Evolutionary conservation across 352 stramenopile genomes (phyloP).

Genomic region (Globisporangium takayamanum): DNA sequence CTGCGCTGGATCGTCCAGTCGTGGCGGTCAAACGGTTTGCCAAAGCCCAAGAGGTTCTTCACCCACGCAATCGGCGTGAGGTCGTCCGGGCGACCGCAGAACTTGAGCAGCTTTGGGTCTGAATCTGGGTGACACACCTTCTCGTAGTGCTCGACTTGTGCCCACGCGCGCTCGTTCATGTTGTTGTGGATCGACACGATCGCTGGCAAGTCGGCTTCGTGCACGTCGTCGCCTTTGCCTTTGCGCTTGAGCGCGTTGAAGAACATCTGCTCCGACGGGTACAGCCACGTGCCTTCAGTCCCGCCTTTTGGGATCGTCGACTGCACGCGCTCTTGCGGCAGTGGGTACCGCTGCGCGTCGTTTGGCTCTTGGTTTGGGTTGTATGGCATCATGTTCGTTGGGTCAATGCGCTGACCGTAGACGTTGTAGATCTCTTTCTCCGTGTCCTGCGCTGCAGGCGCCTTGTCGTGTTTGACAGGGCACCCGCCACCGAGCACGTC

Average conservation of each 20-base stretch:
- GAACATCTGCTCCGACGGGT: slow-evolving; percentile 99
- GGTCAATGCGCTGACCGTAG: slow-evolving; percentile 95
- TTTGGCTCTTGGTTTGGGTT: slow-evolving; percentile 94
- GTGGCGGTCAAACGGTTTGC: slow-evolving; percentile 95
- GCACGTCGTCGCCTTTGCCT: slow-evolving; percentile 95
- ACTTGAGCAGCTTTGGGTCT: slow-evolving; percentile 93
- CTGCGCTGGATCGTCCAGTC: slow-evolving; percentile 96
- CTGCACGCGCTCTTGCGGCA: slow-evolving; percentile 91
- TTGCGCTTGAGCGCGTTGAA: slow-evolving; percentile 98
- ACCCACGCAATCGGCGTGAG: slow-evolving; percentile 92
- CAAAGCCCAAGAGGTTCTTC: slow-evolving; percentile 85
- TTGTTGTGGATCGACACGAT: slow-evolving; percentile 99
- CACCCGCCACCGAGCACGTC: slow-evolving; percentile 36
- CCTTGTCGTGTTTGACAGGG: slow-evolving; percentile 38
- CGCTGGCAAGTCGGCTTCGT: slow-evolving; percentile 89
- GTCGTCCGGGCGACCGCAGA: slow-evolving; percentile 94
- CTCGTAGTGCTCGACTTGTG: slow-evolving; percentile 97
- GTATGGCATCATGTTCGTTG: slow-evolving; percentile 98
- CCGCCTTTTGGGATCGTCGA: slow-evolving; percentile 96
- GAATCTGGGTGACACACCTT: slow-evolving; percentile 74
- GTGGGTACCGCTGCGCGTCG: slow-evolving; percentile 80
- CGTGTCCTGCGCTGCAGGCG: slow-evolving; percentile 9
- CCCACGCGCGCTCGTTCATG: slow-evolving; percentile 99
- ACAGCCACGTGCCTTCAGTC: slow-evolving; percentile 95
- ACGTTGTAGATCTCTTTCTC: slow-evolving; percentile 93